Conservation (phyloP, 306 rosid genomes). For the Cicer arietinum region DNA sequence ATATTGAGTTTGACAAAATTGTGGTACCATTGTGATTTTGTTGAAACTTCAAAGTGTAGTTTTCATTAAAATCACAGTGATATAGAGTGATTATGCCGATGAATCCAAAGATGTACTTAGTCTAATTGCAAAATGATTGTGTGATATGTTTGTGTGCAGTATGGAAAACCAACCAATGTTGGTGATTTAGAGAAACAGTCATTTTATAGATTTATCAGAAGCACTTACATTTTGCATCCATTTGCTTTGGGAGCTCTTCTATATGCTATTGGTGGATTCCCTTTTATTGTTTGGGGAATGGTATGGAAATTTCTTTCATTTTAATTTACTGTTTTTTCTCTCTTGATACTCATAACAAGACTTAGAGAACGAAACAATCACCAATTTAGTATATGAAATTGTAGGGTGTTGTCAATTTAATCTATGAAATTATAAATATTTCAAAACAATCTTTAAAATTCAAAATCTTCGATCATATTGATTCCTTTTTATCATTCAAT, state of each 20-base stretch:
- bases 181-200: conserved; percentile 81
- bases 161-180: conserved; percentile 75
- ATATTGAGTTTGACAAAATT: background rate
- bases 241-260: conserved; percentile 77
- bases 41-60: background rate
- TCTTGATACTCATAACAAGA: background rate
- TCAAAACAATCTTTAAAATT: too few relatives aligned
- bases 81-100: background rate
- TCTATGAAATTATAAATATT: background rate
- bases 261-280: conserved; percentile 76
- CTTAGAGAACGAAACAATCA: background rate
- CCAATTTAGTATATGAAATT: background rate
- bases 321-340: background rate
- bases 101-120: background rate
- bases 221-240: conserved; percentile 73
- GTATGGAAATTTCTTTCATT: conserved; percentile 48
- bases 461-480: too few relatives aligned
- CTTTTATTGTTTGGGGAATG: conserved; percentile 96
- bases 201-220: conserved; percentile 70
- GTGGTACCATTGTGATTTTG: too few relatives aligned
- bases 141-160: conserved; percentile 54
- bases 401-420: background rate
- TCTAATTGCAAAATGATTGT: conserved; percentile 4
- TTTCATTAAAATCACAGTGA: background rate
- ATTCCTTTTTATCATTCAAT: too few relatives aligned